Conservation (phyloP, 2,329 filamentous ascomycete species). For the Bisporella sp. region DNA sequence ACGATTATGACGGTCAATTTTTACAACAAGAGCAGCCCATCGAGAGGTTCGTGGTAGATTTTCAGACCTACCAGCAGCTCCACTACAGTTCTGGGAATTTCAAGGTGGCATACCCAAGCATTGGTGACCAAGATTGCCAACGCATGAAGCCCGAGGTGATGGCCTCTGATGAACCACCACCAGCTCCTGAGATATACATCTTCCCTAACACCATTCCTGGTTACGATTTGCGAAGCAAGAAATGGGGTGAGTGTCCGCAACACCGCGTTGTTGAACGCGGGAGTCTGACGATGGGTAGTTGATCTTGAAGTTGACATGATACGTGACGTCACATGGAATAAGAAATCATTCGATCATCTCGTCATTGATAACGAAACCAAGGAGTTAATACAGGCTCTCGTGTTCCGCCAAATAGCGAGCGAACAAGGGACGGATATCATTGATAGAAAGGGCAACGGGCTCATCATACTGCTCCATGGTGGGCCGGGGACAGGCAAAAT, state of each 20-base stretch:
- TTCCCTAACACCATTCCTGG: not conserved
- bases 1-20: too few relatives aligned
- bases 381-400: not conserved
- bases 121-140: too few relatives aligned
- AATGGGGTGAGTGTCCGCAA: not conserved
- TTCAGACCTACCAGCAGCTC: too few relatives aligned
- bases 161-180: too few relatives aligned
- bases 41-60: too few relatives aligned
- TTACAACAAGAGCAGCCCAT: too few relatives aligned
- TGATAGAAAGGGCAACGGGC: not conserved
- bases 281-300: not conserved
- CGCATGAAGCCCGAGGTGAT: too few relatives aligned
- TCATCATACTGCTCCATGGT: not conserved
- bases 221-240: not conserved
- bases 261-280: not conserved
- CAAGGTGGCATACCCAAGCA: too few relatives aligned
- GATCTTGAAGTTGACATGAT: too few relatives aligned
- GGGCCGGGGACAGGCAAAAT: conserved; percentile 8
- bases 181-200: not conserved
- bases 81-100: too few relatives aligned
- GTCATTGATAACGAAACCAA: not conserved
- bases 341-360: not conserved
- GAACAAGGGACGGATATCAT: conserved; percentile 32
- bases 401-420: not conserved
- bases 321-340: not conserved